Evolutionary conservation across 768 basidiomycete species (phyloP).

Genomic region (Collybiopsis luxurians): DNA sequence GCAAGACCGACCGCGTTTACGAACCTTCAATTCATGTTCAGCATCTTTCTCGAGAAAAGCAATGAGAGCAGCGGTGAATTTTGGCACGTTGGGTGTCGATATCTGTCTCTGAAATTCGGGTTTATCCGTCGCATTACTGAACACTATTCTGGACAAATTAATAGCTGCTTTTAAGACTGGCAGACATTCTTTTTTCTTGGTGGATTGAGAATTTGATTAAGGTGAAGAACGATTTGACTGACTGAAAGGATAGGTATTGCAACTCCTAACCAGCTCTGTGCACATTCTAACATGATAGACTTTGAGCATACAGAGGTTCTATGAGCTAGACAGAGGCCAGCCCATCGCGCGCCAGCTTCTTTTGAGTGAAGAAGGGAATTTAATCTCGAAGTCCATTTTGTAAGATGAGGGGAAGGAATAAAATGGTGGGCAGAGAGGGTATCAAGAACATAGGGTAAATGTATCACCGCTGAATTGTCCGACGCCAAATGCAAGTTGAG

Average conservation of each 20-base stretch:
- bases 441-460: constrained; percentile 59
- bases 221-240: constrained; percentile 31
- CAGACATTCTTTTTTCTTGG: constrained; percentile 65
- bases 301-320: constrained; percentile 60
- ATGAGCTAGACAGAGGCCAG: constrained; percentile 72
- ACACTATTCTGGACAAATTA: constrained; percentile 61
- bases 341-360: constrained; percentile 76
- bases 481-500: constrained; percentile 73
- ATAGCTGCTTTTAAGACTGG: constrained; percentile 62
- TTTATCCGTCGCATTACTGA: constrained; percentile 55
- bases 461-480: constrained; percentile 55
- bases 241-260: constrained; percentile 70
- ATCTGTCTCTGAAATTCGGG: constrained; percentile 84
- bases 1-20: constrained; percentile 7
- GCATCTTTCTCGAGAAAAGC: constrained; percentile 49
- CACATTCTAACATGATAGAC: constrained; percentile 61
- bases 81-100: constrained; percentile 66
- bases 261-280: constrained; percentile 68
- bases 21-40: constrained; percentile 56
- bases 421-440: constrained; percentile 54
- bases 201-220: constrained; percentile 19
- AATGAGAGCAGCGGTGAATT: constrained; percentile 61
- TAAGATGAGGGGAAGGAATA: constrained; percentile 57
- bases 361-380: constrained; percentile 76
- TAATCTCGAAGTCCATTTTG: constrained; percentile 76